A percentile compares a stretch with the other conserved stretches of the same genome.
These are phyloP conservation scores for Zygosaccharomyces lentus DNA, from an alignment of 805 yeast species.

Conservation along the genomic window DNA sequence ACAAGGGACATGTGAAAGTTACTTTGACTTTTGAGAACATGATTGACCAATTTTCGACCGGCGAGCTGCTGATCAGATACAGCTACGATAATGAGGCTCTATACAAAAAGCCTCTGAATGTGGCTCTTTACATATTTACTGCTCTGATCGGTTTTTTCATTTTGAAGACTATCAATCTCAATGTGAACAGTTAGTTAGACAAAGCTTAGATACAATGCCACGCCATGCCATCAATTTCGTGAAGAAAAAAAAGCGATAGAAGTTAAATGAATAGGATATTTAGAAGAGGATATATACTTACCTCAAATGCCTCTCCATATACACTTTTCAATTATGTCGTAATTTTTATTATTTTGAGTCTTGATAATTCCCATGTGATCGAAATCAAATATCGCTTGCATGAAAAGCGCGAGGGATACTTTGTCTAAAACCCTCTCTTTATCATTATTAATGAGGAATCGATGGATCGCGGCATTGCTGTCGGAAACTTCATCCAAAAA, in stretches of 20 bases:
- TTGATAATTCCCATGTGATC: conserved; percentile 64
- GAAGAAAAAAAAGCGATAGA: neutral
- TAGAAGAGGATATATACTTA: neutral
- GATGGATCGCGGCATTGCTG: conserved; percentile 26
- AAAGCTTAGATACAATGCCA: neutral
- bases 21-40: conserved; percentile 56
- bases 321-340: conserved; percentile 31
- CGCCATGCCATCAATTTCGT: neutral
- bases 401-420: conserved; percentile 63
- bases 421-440: conserved; percentile 53
- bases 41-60: conserved; percentile 59
- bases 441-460: conserved; percentile 25
- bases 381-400: conserved; percentile 69
- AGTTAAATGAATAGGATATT: neutral
- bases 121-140: conserved; percentile 57
- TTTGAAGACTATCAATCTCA: conserved; percentile 44
- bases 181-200: conserved; percentile 22
- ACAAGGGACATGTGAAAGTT: conserved; percentile 73
- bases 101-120: conserved; percentile 60
- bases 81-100: conserved; percentile 50
- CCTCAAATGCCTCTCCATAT: conserved; percentile 34
- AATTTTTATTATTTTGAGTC: conserved; percentile 43
- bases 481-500: conserved; percentile 28
- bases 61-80: conserved; percentile 60
- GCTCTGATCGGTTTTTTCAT: conserved; percentile 55